A percentile compares a stretch with the other conserved stretches of the same genome.
These are phyloP conservation scores for Penicillium dipodomyicola DNA, from an alignment of 495 filamentous ascomycete species.

Conservation along the genomic window DNA sequence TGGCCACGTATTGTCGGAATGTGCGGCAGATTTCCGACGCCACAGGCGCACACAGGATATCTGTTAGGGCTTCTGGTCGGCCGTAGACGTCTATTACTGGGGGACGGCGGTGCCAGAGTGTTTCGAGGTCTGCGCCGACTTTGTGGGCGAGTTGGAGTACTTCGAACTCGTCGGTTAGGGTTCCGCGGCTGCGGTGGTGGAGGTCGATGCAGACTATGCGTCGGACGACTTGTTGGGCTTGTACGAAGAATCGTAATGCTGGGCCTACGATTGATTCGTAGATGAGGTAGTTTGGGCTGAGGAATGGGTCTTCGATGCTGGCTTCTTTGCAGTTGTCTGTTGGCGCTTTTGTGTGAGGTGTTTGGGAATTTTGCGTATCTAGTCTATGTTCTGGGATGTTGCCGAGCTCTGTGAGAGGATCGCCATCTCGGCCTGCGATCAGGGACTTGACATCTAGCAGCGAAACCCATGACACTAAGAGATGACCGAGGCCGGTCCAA, in stretches of 20 bases:
- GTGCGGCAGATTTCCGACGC: slow-evolving; percentile 34
- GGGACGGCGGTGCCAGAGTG: slow-evolving; percentile 38
- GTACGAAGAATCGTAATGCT: slow-evolving; percentile 36
- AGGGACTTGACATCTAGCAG: slow-evolving; percentile 44
- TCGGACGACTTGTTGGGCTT: slow-evolving; percentile 39
- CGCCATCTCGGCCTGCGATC: slow-evolving; percentile 42
- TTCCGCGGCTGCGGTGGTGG: slow-evolving; percentile 43
- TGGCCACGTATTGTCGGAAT: slow-evolving; percentile 41
- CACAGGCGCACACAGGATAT: slow-evolving; percentile 27
- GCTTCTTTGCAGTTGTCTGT: slow-evolving; percentile 16
- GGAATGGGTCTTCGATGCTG: slow-evolving; percentile 23
- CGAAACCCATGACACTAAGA: slow-evolving; percentile 38
- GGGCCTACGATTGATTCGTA: slow-evolving; percentile 36
- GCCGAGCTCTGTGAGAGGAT: slow-evolving; percentile 37
- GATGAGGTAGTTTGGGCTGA: slow-evolving; percentile 35
- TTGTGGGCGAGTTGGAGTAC: slow-evolving; percentile 43
- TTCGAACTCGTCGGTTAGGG: slow-evolving; percentile 43
- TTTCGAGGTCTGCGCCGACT: slow-evolving; percentile 40
- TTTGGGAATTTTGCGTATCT: background rate
- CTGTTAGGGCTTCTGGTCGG: slow-evolving; percentile 26
- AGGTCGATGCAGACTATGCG: slow-evolving; percentile 41
- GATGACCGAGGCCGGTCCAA: slow-evolving; percentile 33
- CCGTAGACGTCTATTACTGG: slow-evolving; percentile 37
- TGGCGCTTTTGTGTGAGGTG: background rate
- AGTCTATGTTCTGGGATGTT: slow-evolving; percentile 17